Conservation (phyloP, 2,329 filamentous ascomycete species). For the Trichoderma citrinoviride region DNA sequence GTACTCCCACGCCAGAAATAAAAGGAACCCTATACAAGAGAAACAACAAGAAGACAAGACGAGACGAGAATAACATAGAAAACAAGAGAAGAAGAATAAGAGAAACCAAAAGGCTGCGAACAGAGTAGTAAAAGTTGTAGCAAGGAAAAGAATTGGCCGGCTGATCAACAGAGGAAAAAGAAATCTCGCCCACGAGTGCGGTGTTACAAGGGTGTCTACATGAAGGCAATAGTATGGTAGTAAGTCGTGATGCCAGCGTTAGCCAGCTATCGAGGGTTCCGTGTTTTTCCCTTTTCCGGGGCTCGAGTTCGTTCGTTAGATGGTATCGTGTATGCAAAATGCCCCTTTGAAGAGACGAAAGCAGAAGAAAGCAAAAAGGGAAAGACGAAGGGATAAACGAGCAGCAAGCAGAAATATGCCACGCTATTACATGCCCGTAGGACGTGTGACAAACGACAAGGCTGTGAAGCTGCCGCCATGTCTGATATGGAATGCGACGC, state of each 20-base stretch:
- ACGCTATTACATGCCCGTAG: slow-evolving; percentile 1
- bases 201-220: neutral
- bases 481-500: neutral
- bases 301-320: neutral
- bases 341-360: slow-evolving; percentile 4
- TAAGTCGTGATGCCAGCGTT: neutral
- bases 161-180: slow-evolving; percentile 13
- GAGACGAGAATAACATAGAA: neutral
- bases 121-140: too few relatives aligned
- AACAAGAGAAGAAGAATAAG: neutral
- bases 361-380: slow-evolving; percentile 5
- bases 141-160: neutral
- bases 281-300: neutral
- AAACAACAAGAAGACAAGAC: neutral
- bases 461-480: neutral
- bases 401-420: slow-evolving; percentile 9
- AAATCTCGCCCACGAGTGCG: slow-evolving; percentile 6
- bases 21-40: neutral
- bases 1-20: slow-evolving; percentile 9
- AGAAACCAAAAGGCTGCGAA: neutral
- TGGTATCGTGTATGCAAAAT: slow-evolving; percentile 14
- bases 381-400: neutral
- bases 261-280: neutral
- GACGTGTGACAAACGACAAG: neutral
- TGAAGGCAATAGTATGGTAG: neutral